phyloP scores from a whole-genome alignment of 1,139 yeast genomes.

The Hansenula anomala region DNA sequence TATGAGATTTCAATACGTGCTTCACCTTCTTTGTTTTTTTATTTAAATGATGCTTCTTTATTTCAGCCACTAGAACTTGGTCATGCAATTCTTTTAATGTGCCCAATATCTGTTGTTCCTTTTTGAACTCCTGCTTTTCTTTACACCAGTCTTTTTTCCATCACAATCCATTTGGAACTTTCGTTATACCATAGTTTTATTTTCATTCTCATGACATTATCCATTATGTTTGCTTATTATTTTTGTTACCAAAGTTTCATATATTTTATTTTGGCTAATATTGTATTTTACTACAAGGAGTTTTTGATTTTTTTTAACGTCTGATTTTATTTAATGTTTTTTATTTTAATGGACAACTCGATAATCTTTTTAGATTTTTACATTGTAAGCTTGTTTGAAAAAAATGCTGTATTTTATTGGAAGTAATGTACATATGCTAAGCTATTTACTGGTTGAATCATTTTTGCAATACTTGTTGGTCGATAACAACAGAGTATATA shows the following conservation, averaged over 20 bases:
- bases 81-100: too few species aligned
- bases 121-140: neutral
- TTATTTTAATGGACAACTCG: slow-evolving; percentile 2
- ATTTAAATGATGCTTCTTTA: too few species aligned
- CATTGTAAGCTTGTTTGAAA: too few species aligned
- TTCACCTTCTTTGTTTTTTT: too few species aligned
- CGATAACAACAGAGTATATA: slow-evolving; percentile 41
- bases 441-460: too few species aligned
- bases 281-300: too few species aligned
- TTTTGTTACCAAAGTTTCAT: too few species aligned
- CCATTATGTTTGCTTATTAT: too few species aligned
- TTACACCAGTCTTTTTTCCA: neutral
- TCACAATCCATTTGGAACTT: neutral
- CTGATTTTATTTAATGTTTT: neutral
- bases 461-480: slow-evolving; percentile 23
- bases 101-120: neutral
- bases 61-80: too few species aligned
- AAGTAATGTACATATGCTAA: too few species aligned
- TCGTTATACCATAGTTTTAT: neutral
- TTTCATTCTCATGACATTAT: neutral
- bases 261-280: too few species aligned
- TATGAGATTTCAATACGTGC: slow-evolving; percentile 23
- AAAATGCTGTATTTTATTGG: too few species aligned
- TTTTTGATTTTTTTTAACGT: slow-evolving; percentile 1
- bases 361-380: neutral